A percentile compares a stretch with the other conserved stretches of the same genome.
phyloP scores from a whole-genome alignment of 2,329 filamentous ascomycete species.

The Ampelomyces quisqualis region DNA sequence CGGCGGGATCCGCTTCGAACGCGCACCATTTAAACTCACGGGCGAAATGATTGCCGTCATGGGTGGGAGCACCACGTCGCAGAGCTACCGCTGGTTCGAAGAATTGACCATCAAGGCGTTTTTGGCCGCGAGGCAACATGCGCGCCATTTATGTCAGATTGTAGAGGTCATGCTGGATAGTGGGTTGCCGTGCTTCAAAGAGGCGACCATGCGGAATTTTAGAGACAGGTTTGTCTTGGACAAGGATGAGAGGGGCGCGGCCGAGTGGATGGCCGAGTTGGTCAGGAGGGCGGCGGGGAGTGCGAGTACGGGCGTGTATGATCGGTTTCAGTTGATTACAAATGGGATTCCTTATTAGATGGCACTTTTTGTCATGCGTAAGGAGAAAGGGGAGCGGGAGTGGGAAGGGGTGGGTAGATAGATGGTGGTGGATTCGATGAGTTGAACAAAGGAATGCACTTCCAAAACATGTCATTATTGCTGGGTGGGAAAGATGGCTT shows the following conservation, averaged over 20 bases:
- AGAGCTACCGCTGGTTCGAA: constrained; percentile 94
- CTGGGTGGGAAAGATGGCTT: too few relatives aligned
- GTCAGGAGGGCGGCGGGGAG: constrained; percentile 88
- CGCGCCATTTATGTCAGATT: constrained; percentile 84
- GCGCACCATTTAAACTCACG: constrained; percentile 97
- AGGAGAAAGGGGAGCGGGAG: too few relatives aligned
- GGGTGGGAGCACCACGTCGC: constrained; percentile 78
- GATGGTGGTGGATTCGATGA: too few relatives aligned
- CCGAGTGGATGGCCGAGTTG: constrained; percentile 87
- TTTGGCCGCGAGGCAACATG: constrained; percentile 80
- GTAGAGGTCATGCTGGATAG: constrained; percentile 95
- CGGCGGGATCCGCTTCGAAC: constrained; percentile 94
- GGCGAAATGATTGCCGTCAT: constrained; percentile 99
- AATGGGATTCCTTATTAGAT: constrained; percentile 98
- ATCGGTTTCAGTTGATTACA: constrained; percentile 95
- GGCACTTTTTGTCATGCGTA: too few relatives aligned
- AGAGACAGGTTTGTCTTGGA: constrained; percentile 90
- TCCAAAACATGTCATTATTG: too few relatives aligned
- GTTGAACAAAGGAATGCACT: too few relatives aligned
- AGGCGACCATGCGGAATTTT: constrained; percentile 90
- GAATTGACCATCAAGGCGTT: constrained; percentile 96
- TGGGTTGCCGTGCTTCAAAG: constrained; percentile 96
- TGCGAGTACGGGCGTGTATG: constrained; percentile 91
- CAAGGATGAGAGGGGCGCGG: constrained; percentile 86
- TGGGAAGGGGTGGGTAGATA: too few relatives aligned